phyloP scores from a whole-genome alignment of 352 stramenopile species.

The Globisporangium paroecandrum region DNA sequence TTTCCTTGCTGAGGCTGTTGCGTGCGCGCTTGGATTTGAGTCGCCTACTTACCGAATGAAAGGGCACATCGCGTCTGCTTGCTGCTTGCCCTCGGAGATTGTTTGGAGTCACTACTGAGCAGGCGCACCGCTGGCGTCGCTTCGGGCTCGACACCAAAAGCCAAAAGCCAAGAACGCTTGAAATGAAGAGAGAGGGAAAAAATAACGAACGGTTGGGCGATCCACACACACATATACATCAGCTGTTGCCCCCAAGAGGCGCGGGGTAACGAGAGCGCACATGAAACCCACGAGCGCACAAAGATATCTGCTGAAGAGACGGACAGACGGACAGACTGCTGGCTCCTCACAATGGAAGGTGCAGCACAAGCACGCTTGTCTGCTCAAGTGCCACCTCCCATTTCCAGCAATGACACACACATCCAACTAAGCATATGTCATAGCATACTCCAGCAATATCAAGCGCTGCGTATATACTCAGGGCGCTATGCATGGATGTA shows the following conservation, averaged over 20 bases:
- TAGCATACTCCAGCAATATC: not conserved
- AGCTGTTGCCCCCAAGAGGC: not conserved
- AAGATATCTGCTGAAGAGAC: conserved; percentile 4
- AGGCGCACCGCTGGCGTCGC: not conserved
- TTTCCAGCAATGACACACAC: not conserved
- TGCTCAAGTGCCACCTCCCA: not conserved
- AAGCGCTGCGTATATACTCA: not conserved
- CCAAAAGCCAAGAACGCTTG: not conserved
- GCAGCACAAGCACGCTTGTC: not conserved
- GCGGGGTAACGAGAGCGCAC: not conserved
- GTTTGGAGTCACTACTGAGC: not conserved
- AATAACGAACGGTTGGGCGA: conserved; percentile 3
- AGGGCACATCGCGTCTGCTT: not conserved
- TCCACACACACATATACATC: not conserved
- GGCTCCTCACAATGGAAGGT: conserved; percentile 1
- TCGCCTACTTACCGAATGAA: conserved; percentile 15
- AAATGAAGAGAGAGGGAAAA: not conserved
- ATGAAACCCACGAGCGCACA: not conserved
- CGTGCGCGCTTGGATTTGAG: conserved; percentile 9
- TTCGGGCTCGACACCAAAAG: not conserved
- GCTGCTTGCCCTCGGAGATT: not conserved
- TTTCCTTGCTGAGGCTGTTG: not conserved
- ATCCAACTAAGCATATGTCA: too few relatives aligned
- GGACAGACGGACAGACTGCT: not conserved
- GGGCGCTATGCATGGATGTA: not conserved